Conservation (phyloP, 1,139 yeast species). For the Yamadazyma sp. region DNA sequence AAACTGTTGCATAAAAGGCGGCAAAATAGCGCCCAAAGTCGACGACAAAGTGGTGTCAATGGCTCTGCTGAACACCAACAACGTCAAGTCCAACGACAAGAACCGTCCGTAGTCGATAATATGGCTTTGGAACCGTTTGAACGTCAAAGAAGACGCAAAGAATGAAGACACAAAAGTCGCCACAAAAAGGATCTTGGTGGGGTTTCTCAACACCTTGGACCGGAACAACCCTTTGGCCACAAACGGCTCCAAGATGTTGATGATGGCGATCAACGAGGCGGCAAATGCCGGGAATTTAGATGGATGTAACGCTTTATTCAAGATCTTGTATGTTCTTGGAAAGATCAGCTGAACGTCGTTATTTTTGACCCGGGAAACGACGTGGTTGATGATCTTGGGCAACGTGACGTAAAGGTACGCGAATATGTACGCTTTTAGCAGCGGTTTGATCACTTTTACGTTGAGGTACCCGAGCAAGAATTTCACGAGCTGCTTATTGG, state of each 20-base stretch:
- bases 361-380: slow-evolving; percentile 19
- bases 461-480: slow-evolving; percentile 7
- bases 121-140: slow-evolving; percentile 33
- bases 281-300: slow-evolving; percentile 32
- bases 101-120: slow-evolving; percentile 29
- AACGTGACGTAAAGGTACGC: slow-evolving; percentile 36
- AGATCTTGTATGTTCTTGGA: slow-evolving; percentile 17
- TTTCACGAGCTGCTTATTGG: slow-evolving; percentile 7
- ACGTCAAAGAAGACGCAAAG: slow-evolving; percentile 26
- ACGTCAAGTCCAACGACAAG: slow-evolving; percentile 34
- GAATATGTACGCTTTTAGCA: slow-evolving; percentile 30
- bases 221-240: slow-evolving; percentile 19
- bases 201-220: slow-evolving; percentile 11
- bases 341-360: slow-evolving; percentile 17
- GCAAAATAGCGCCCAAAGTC: slow-evolving; percentile 20
- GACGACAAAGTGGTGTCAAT: slow-evolving; percentile 33
- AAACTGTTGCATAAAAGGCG: slow-evolving; percentile 14
- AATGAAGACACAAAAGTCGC: slow-evolving; percentile 33
- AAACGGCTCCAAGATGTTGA: slow-evolving; percentile 36
- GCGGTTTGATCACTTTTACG: slow-evolving; percentile 22
- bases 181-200: slow-evolving; percentile 24
- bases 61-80: slow-evolving; percentile 37
- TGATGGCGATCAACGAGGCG: slow-evolving; percentile 29
- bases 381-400: slow-evolving; percentile 26
- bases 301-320: slow-evolving; percentile 28